Evolutionary conservation across 169 alveolate species (phyloP).

Genomic region (Perkinsus olseni): DNA sequence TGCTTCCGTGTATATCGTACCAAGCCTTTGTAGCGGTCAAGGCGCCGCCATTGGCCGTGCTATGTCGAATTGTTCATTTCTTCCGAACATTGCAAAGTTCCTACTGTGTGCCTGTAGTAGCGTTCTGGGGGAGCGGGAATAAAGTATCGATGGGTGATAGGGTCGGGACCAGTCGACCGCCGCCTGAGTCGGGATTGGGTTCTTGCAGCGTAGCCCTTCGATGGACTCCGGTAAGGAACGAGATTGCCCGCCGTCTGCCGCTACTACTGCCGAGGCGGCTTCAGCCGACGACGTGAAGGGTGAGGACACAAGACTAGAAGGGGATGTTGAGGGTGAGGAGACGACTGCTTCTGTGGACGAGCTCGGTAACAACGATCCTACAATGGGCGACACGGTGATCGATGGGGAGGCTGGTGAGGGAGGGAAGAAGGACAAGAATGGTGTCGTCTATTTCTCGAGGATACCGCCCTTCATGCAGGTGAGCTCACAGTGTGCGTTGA

Average conservation of each 20-base stretch:
- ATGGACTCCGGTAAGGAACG: background rate
- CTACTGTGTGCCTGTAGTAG: background rate
- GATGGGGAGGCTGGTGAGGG: background rate
- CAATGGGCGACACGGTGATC: background rate
- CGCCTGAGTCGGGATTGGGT: too few relatives aligned
- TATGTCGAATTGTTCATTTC: background rate
- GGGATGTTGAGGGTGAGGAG: background rate
- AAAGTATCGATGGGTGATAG: too few relatives aligned
- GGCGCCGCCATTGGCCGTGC: background rate
- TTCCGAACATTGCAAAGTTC: background rate
- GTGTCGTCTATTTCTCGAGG: conserved; percentile 59
- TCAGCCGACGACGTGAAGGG: background rate
- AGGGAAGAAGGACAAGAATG: conserved; percentile 28
- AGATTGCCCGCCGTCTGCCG: too few relatives aligned
- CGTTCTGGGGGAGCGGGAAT: background rate
- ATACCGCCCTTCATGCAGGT: conserved; percentile 62
- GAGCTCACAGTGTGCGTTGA: background rate
- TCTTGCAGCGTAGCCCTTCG: background rate
- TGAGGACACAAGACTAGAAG: background rate
- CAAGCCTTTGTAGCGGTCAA: background rate
- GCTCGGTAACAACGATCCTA: background rate
- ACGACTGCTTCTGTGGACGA: background rate
- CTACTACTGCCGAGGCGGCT: background rate
- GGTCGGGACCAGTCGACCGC: too few relatives aligned
- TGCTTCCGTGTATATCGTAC: too few relatives aligned